phyloP scores from a whole-genome alignment of 805 yeast genomes.

The Schwanniomyces yamadae region DNA sequence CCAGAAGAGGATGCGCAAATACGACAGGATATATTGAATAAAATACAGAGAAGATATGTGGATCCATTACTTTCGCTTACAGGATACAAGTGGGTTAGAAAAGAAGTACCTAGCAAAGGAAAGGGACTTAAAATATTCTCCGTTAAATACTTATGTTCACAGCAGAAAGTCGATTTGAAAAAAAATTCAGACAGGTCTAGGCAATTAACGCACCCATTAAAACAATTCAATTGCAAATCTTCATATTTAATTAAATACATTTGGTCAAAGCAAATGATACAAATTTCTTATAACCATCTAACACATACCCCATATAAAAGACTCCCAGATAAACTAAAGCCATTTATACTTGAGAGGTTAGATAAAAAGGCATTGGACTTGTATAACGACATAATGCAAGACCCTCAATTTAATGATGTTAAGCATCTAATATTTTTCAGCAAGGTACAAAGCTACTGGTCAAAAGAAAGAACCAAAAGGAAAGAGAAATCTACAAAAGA shows the following conservation, averaged over 20 bases:
- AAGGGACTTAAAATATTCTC: slow-evolving; percentile 17
- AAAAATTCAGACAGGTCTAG: slow-evolving; percentile 8
- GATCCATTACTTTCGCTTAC: slow-evolving; percentile 14
- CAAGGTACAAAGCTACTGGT: slow-evolving; percentile 20
- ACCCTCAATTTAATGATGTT: slow-evolving; percentile 11
- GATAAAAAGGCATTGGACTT: slow-evolving; percentile 17
- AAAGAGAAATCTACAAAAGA: slow-evolving; percentile 16
- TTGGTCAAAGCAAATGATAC: slow-evolving; percentile 14
- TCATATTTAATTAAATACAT: slow-evolving; percentile 13
- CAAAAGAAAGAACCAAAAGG: slow-evolving; percentile 14
- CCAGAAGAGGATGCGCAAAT: slow-evolving; percentile 1
- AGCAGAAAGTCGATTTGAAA: slow-evolving; percentile 8
- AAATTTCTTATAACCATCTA: slow-evolving; percentile 13
- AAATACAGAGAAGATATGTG: slow-evolving; percentile 15
- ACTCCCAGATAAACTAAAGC: slow-evolving; percentile 17
- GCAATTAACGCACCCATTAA: slow-evolving; percentile 15
- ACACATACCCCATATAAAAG: slow-evolving; percentile 16
- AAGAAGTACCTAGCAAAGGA: slow-evolving; percentile 17
- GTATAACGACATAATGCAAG: slow-evolving; percentile 13
- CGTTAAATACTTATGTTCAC: slow-evolving; percentile 17
- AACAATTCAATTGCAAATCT: slow-evolving; percentile 16
- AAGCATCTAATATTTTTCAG: slow-evolving; percentile 14
- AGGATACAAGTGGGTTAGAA: slow-evolving; percentile 18
- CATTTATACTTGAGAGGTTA: slow-evolving; percentile 14
- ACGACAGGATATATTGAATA: slow-evolving; percentile 8